Conservation (phyloP, 225 moss, liverwort and hornwort genomes). For the Neckera pumila region DNA sequence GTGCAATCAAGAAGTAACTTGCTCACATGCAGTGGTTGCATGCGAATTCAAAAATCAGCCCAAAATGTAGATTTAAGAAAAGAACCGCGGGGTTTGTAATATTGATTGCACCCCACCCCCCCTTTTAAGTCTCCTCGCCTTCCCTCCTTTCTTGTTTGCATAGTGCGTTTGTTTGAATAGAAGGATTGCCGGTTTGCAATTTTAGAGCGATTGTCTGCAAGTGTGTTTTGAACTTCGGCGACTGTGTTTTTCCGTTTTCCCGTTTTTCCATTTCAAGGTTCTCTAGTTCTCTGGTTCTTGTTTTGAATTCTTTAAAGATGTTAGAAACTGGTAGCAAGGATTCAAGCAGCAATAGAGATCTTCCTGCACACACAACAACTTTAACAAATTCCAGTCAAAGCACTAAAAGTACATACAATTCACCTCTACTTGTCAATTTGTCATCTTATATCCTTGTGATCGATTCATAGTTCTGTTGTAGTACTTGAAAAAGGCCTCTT, state of each 20-base stretch:
- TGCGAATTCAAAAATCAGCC: rapidly evolving
- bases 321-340: not conserved
- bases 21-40: not conserved
- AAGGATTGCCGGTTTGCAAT: too few species aligned
- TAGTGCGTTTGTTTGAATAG: not conserved
- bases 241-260: too few species aligned
- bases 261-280: too few species aligned
- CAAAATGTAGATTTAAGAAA: not conserved
- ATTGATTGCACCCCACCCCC: not conserved
- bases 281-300: rapidly evolving
- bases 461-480: too few species aligned
- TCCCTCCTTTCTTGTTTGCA: not conserved
- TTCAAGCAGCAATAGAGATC: not conserved
- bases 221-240: too few species aligned
- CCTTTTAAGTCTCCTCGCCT: not conserved
- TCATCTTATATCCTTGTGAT: too few species aligned
- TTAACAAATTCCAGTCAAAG: not conserved
- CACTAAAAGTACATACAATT: not conserved
- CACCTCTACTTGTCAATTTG: too few species aligned
- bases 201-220: too few species aligned
- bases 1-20: not conserved
- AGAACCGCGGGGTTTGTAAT: not conserved
- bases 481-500: too few species aligned
- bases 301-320: not conserved
- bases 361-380: not conserved